Evolutionary conservation across 306 rosid species (phyloP).

Genomic region (Medicago lupulina): DNA sequence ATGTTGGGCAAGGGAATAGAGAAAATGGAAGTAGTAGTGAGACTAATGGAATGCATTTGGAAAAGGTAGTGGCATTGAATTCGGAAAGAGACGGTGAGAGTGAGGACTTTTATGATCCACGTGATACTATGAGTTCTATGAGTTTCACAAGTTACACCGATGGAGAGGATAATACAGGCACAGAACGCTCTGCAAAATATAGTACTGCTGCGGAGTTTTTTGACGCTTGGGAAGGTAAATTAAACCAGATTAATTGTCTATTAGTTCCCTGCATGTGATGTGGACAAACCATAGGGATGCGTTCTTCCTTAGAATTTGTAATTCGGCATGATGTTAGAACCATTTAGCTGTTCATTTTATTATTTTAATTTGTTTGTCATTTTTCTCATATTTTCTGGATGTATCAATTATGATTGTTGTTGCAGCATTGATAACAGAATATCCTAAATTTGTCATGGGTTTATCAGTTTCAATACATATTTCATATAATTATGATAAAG

Average conservation of each 20-base stretch:
- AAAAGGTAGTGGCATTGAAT: conserved; percentile 41
- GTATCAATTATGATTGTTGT: neutral
- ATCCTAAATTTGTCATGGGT: conserved; percentile 3
- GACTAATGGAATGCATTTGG: conserved; percentile 45
- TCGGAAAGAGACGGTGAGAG: conserved; percentile 59
- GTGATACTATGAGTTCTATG: conserved; percentile 80
- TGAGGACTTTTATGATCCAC: conserved; percentile 87
- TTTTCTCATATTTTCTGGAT: neutral
- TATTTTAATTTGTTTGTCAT: neutral
- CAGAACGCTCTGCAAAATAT: conserved; percentile 49
- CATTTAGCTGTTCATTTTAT: neutral
- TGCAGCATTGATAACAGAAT: neutral
- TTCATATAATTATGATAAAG: neutral
- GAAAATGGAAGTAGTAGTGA: conserved; percentile 47
- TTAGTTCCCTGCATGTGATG: conserved; percentile 12
- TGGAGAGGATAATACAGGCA: conserved; percentile 70
- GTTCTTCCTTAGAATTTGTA: conserved; percentile 2
- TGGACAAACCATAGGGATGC: conserved; percentile 8
- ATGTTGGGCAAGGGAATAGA: conserved; percentile 38
- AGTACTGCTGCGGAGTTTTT: conserved; percentile 59
- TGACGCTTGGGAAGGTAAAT: conserved; percentile 95
- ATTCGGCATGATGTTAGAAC: neutral
- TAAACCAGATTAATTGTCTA: conserved; percentile 6
- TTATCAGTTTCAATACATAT: neutral
- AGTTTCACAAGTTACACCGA: conserved; percentile 75